Evolutionary conservation across 2,329 filamentous ascomycete species (phyloP), one percentile per base, ranked within the genome.

Genomic region (Aspergillus floridensis): DNA sequence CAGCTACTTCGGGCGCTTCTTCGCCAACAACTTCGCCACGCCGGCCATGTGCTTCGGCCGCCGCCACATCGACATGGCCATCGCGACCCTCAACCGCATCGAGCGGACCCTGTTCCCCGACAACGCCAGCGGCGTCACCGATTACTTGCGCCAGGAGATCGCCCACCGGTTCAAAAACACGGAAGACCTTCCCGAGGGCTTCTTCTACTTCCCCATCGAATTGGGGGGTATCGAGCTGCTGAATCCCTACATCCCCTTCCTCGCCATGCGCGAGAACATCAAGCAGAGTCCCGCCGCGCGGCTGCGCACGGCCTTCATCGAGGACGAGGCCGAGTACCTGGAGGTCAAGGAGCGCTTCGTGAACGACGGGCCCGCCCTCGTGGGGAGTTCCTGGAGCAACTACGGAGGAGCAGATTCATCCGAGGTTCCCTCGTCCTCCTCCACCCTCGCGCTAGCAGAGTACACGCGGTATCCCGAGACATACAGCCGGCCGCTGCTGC

Each of bases 311-410:
- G 74, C 70, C 2, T 68, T 71, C 7, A 55, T 77, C 10, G 58
- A 81, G 1, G 80, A 82, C 1, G 86, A 87, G 35, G 81, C 83
- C 19, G 81, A 84, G 63, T 80, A 84, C 14, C 83, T 85, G 49
- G 80, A 38, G 4, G 68, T 64, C 35, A 76, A 76, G 60, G 68
- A 71, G 44, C 60, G 50, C 2, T 77, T 74, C 56, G 68, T 74
- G 29, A 65, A 68, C 35, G 52, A 66, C 19, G 71, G 71, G 5
- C 50, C 56, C 22, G 22, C 22, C 8, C 49, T 47, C 7, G 59
- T 1, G 26, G 26, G 26, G 8, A 7, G 41, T 29, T 26, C n/a
- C 22, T 32, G 44, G 46, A 10, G 44, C 57, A 26, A 29, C 50
- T 24, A 32, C n/a, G 19, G 53, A 31, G 51, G n/a, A 47, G 11